A percentile compares a stretch with the other conserved stretches of the same genome.
phyloP scores from a whole-genome alignment of 2,329 filamentous ascomycete species.

The Aspergillus piperis region DNA sequence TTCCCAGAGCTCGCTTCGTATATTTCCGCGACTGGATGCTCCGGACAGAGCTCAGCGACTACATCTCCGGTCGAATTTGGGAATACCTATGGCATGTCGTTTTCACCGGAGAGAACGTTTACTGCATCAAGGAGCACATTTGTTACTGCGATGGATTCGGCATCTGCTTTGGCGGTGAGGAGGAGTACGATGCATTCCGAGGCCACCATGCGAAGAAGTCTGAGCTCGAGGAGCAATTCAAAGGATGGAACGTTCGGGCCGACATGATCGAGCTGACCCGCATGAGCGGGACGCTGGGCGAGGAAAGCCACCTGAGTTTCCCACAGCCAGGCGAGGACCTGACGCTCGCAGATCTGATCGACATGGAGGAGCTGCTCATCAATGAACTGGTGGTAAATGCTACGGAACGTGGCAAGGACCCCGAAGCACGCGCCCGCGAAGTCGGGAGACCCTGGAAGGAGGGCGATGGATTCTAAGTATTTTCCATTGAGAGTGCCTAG shows the following conservation, averaged over 20 bases:
- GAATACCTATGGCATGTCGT: constrained; percentile 67
- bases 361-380: constrained; percentile 46
- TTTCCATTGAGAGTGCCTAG: background rate
- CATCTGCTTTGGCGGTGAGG: constrained; percentile 58
- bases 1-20: constrained; percentile 56
- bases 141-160: constrained; percentile 68
- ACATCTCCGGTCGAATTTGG: constrained; percentile 61
- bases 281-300: constrained; percentile 24
- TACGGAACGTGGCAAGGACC: constrained; percentile 53
- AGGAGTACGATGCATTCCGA: constrained; percentile 52
- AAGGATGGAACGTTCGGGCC: constrained; percentile 44
- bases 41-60: constrained; percentile 57
- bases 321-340: constrained; percentile 47
- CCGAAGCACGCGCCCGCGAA: constrained; percentile 54
- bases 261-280: constrained; percentile 34
- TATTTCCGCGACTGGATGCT: constrained; percentile 64
- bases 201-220: constrained; percentile 44
- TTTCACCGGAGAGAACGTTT: constrained; percentile 53
- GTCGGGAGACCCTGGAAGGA: constrained; percentile 57
- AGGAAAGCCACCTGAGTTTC: constrained; percentile 32
- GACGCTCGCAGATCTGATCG: constrained; percentile 48
- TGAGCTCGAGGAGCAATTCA: constrained; percentile 34
- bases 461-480: constrained; percentile 55
- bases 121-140: constrained; percentile 53
- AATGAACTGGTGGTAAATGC: constrained; percentile 48